A percentile compares a stretch with the other conserved stretches of the same genome.
Evolutionary conservation across 129 eudicot species (phyloP).

Genomic region (Artemisia annua): DNA sequence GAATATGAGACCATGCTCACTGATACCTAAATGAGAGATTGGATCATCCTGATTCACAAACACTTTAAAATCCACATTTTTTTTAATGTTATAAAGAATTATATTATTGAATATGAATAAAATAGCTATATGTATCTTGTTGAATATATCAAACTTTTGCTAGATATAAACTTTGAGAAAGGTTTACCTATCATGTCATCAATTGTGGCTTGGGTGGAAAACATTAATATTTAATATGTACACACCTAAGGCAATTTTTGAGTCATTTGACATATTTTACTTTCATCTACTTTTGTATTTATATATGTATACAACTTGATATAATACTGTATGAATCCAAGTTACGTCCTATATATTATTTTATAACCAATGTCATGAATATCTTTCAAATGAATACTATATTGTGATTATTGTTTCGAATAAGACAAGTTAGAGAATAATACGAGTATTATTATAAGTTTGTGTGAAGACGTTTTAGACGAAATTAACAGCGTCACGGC

Average conservation of each 20-base stretch:
- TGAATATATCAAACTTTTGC: no score
- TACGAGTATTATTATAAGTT: constrained; percentile 11
- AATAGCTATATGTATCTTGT: no score
- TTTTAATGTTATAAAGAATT: no score
- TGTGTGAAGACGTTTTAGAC: constrained; percentile 21
- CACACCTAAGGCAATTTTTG: not conserved
- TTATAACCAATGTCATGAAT: not conserved
- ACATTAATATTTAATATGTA: no score
- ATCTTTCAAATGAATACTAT: not conserved
- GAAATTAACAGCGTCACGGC: constrained; percentile 36
- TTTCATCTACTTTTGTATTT: not conserved
- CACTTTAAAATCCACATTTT: no score
- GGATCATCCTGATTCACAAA: no score
- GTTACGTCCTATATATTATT: no score
- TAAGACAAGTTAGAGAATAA: constrained; percentile 30
- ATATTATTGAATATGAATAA: no score
- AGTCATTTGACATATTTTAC: not conserved
- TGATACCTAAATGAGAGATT: constrained; percentile 19
- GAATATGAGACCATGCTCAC: constrained; percentile 28
- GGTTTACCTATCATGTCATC: no score
- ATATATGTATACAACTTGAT: not conserved
- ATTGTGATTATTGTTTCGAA: not conserved
- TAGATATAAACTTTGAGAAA: no score
- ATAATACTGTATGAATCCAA: no score
- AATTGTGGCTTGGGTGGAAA: no score